These are phyloP conservation scores for Amauroascus niger DNA, from an alignment of 2,329 filamentous ascomycete genomes.

Conservation along the genomic window DNA sequence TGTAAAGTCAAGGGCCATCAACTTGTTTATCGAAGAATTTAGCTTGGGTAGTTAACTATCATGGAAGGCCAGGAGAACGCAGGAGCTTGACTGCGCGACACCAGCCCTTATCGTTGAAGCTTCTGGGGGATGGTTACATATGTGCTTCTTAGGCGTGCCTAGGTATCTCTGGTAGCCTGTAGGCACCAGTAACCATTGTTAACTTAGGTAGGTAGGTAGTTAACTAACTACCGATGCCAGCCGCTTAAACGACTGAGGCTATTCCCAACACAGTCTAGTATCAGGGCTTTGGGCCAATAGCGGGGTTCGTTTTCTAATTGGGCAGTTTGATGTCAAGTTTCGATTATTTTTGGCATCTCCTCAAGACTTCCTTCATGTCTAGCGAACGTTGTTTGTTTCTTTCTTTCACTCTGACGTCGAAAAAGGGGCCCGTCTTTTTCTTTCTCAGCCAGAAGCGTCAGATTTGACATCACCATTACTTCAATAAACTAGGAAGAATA, in stretches of 20 bases:
- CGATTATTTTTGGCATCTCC: slow-evolving; percentile 3
- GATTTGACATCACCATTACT: background rate
- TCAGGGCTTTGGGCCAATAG: background rate
- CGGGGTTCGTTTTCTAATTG: slow-evolving; percentile 3
- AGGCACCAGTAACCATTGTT: too few species aligned
- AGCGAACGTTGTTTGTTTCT: background rate
- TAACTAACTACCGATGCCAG: too few species aligned
- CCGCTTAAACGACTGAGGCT: background rate
- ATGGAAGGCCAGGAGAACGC: too few species aligned
- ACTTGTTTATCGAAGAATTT: too few species aligned
- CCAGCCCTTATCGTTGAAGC: too few species aligned
- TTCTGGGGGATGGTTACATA: too few species aligned
- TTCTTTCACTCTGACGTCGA: slow-evolving; percentile 1
- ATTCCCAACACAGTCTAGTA: background rate
- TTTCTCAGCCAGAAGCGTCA: background rate
- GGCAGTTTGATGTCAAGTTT: slow-evolving; percentile 11
- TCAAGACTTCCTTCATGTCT: background rate
- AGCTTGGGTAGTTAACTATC: too few species aligned
- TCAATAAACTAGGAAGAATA: background rate
- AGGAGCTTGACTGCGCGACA: too few species aligned
- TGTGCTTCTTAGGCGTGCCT: too few species aligned
- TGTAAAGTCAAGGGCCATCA: too few species aligned
- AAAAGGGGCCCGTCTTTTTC: background rate
- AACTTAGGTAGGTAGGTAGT: too few species aligned
- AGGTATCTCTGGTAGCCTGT: too few species aligned